phyloP scores from a whole-genome alignment of 257 asterid species.

The Leonotis leonurus region DNA sequence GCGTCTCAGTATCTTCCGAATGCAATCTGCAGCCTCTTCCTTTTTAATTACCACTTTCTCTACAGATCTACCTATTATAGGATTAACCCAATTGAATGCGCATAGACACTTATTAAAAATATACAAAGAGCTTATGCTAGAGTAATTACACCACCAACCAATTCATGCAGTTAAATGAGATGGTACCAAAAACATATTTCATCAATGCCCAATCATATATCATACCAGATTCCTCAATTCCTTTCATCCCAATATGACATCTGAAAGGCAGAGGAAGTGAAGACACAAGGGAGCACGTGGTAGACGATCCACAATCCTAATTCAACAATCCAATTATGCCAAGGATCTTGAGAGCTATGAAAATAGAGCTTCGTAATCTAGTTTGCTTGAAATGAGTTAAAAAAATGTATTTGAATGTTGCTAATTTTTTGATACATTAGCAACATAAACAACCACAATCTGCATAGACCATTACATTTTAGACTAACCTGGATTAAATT shows the following conservation, averaged over 20 bases:
- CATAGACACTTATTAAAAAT: no score
- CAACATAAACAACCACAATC: background rate
- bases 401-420: no score
- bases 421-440: background rate
- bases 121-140: background rate
- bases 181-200: background rate
- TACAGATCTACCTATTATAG: slow-evolving; percentile 29
- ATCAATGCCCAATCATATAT: background rate
- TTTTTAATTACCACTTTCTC: slow-evolving; percentile 34
- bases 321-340: slow-evolving; percentile 14
- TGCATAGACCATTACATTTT: slow-evolving; percentile 2
- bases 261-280: slow-evolving; percentile 58
- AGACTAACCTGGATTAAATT: slow-evolving; percentile 56
- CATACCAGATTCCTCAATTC: slow-evolving; percentile 39
- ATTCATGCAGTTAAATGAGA: background rate
- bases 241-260: slow-evolving; percentile 42
- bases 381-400: no score
- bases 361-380: no score
- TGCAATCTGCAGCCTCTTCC: slow-evolving; percentile 65
- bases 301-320: slow-evolving; percentile 62
- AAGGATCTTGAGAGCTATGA: background rate
- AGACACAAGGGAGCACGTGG: slow-evolving; percentile 49
- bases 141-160: background rate
- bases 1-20: slow-evolving; percentile 55
- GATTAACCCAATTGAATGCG: background rate